Base-by-base conservation (phyloP, 2,329 filamentous ascomycete genomes). In the Salinomyces thailandicus region DNA sequence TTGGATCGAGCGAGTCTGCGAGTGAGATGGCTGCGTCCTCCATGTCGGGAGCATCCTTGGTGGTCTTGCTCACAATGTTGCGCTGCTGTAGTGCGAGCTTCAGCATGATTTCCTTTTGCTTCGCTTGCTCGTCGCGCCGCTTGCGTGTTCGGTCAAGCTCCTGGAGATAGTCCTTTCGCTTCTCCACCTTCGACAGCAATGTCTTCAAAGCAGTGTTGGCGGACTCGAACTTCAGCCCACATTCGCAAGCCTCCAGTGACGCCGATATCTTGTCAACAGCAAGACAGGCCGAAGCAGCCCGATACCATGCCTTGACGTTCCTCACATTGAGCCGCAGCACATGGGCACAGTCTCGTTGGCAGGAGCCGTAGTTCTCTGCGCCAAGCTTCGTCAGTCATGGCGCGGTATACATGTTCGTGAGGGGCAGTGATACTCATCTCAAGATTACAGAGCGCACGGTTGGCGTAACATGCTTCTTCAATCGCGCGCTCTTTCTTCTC, bases 261-360 rank as follows among this genome's bases (percentile, higher is more conserved):
- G 95, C 86, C 15, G 65, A 60, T 38, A 93, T 67, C 53, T 85
- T 85, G 57, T 83, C 80, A 12, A 95, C 74, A 1, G 79, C 76
- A 17, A 93, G 67, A 38, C 93, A 73, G 3, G 91, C 89, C 41
- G 72, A 70, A 2, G 82, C 75, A 37, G 82, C 86, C 44, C 91
- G 81, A 62, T 93, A 98, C 63, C 79, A 85, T 1, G 91, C 89
- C 65, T 98, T 98, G 53, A 93, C 60, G 59, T 94, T 95, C 34
- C 59, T 60, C 3, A 79, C 72, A 61, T 95, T 93, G 40, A 95
- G 67, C 26, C 77, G 75, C 42, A 98, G 71, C 1, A 84, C 81
- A 5, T 76, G 71, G 2, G 80, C 82, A 60, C 87, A 91, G 67
- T 96, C 91, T 32, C 81, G 71, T 53, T 81, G 93, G 62, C 82